Evolutionary conservation across 805 yeast species (phyloP).

Genomic region (Barnettozyma wickerhamii): DNA sequence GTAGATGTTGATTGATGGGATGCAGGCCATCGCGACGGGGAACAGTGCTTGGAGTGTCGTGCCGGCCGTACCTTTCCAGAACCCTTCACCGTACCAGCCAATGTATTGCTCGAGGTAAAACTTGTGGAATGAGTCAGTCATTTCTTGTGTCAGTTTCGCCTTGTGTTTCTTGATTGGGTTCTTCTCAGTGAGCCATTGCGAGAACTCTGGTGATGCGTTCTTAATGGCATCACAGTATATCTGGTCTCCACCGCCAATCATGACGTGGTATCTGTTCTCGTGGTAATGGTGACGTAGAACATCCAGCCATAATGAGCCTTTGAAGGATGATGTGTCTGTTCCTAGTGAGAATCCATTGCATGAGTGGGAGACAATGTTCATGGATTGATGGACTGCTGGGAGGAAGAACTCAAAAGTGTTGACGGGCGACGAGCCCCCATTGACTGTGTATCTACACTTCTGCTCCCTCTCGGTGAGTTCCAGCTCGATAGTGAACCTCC

Average conservation of each 20-base stretch:
- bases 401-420: conserved; percentile 60
- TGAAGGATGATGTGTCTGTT: conserved; percentile 61
- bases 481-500: conserved; percentile 59
- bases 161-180: conserved; percentile 43
- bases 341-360: conserved; percentile 87
- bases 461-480: conserved; percentile 47
- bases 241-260: conserved; percentile 98
- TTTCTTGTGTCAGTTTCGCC: conserved; percentile 42
- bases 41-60: conserved; percentile 60
- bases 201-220: conserved; percentile 45
- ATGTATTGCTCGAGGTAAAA: conserved; percentile 73
- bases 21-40: conserved; percentile 74
- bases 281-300: conserved; percentile 62
- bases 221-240: conserved; percentile 83
- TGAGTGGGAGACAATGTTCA: conserved; percentile 80
- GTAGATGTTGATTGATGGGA: conserved; percentile 81
- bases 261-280: conserved; percentile 73
- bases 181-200: conserved; percentile 58
- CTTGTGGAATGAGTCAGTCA: conserved; percentile 50
- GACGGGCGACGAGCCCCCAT: conserved; percentile 27
- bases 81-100: conserved; percentile 89
- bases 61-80: conserved; percentile 68
- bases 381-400: conserved; percentile 60
- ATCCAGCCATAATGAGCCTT: conserved; percentile 83
- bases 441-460: conserved; percentile 57